Evolutionary conservation across 805 yeast genomes (phyloP).

Genomic region (Nakazawaea siamensis): DNA sequence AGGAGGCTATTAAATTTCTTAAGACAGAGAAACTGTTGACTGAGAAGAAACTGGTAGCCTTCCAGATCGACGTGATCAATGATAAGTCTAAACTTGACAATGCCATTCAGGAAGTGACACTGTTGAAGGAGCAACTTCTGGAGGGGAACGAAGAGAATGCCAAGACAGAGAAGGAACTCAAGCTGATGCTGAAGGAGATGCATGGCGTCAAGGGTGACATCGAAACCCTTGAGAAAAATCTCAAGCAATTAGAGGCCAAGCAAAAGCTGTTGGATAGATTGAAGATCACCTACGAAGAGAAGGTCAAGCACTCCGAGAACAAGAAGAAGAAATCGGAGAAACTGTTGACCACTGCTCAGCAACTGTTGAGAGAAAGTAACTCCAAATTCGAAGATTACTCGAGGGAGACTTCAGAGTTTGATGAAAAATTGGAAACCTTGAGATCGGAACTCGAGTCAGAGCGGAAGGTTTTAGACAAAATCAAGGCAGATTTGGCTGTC

Average conservation of each 20-base stretch:
- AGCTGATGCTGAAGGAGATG: constrained; percentile 22
- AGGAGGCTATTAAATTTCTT: constrained; percentile 60
- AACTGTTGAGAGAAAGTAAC: constrained; percentile 34
- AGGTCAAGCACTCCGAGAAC: constrained; percentile 51
- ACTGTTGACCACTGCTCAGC: constrained; percentile 37
- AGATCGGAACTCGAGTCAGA: constrained; percentile 41
- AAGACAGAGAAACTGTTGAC: constrained; percentile 54
- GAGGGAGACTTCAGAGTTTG: constrained; percentile 34
- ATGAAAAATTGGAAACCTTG: constrained; percentile 36
- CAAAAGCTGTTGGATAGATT: constrained; percentile 44
- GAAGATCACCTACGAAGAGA: constrained; percentile 69
- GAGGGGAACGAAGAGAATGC: constrained; percentile 34
- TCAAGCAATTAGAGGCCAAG: constrained; percentile 23
- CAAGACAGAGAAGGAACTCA: constrained; percentile 29
- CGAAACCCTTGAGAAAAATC: constrained; percentile 17
- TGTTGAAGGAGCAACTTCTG: constrained; percentile 31
- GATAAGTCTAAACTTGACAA: constrained; percentile 31
- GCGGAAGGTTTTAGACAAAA: constrained; percentile 46
- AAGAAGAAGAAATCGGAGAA: constrained; percentile 56
- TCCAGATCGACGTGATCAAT: constrained; percentile 40
- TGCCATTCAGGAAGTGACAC: constrained; percentile 28
- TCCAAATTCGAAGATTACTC: constrained; percentile 36
- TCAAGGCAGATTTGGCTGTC: constrained; percentile 58
- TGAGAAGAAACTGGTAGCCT: constrained; percentile 42
- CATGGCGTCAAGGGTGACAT: constrained; percentile 15